These are phyloP conservation scores for Cytospora piceicola DNA, from an alignment of 2,329 filamentous ascomycete species.

Conservation along the genomic window DNA sequence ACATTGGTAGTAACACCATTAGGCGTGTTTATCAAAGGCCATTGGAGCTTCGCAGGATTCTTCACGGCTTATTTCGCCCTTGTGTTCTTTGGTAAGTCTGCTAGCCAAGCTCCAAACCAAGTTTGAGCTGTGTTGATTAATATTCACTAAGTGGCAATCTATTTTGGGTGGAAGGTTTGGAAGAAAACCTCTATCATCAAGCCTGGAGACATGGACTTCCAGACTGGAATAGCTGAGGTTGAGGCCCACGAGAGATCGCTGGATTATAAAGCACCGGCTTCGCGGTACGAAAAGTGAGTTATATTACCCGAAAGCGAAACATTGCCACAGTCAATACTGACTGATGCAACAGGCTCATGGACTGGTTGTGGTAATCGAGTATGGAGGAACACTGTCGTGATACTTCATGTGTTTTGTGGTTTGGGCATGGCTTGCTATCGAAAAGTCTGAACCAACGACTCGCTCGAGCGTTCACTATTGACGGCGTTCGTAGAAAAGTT, in stretches of 20 bases:
- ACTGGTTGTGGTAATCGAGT: neutral
- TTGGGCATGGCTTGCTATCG: too few relatives aligned
- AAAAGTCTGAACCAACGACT: too few relatives aligned
- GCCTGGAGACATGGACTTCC: conserved; percentile 2
- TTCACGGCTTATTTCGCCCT: conserved; percentile 4
- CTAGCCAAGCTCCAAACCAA: neutral
- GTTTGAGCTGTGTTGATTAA: neutral
- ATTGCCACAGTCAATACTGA: neutral
- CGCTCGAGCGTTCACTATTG: too few relatives aligned
- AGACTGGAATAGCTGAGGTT: conserved; percentile 2
- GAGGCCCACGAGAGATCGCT: neutral
- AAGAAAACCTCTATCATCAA: neutral
- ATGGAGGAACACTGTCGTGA: too few relatives aligned
- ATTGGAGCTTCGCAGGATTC: neutral
- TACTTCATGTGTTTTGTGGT: too few relatives aligned
- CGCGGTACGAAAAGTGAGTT: conserved; percentile 5
- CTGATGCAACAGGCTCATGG: conserved; percentile 1
- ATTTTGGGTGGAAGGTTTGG: neutral
- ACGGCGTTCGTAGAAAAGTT: too few relatives aligned
- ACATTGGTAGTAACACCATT: neutral
- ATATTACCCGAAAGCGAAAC: neutral
- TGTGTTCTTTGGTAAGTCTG: neutral
- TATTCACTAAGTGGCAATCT: neutral
- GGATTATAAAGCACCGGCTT: neutral
- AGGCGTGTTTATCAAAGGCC: neutral